Percentiles rank a stretch among this genome's conserved stretches.
Conservation (phyloP, 2,329 filamentous ascomycete species). For the Hansfordia pulvinata region DNA sequence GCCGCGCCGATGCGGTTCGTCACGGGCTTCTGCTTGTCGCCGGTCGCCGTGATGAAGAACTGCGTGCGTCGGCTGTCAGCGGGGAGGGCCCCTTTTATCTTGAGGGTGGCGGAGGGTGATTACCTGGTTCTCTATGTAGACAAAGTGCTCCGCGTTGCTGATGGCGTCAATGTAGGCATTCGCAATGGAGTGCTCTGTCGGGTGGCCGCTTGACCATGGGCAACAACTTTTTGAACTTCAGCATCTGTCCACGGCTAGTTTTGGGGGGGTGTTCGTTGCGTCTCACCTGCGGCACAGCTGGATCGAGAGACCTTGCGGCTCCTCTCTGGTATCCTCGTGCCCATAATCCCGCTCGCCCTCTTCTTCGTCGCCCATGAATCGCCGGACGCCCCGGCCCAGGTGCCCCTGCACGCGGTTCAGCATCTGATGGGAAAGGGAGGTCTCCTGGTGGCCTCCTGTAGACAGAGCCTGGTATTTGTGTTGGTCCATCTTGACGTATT, state of each 20-base stretch:
- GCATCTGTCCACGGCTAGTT: neutral
- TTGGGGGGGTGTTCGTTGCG: neutral
- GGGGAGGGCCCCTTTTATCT: no score
- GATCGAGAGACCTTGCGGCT: conserved; percentile 22
- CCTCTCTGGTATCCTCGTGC: conserved; percentile 1
- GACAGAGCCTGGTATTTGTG: conserved; percentile 31
- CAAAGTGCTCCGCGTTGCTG: conserved; percentile 52
- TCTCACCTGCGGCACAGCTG: conserved; percentile 36
- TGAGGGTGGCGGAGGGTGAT: neutral
- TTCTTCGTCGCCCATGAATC: conserved; percentile 20
- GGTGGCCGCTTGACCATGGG: conserved; percentile 37
- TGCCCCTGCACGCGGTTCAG: conserved; percentile 30
- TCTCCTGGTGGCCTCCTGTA: conserved; percentile 10
- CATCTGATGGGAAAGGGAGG: conserved; percentile 12
- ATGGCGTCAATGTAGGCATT: conserved; percentile 73
- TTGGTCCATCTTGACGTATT: conserved; percentile 47
- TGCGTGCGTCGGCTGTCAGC: conserved; percentile 22
- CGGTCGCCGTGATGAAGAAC: conserved; percentile 80
- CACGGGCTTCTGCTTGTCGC: conserved; percentile 55
- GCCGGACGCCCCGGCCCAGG: conserved; percentile 24
- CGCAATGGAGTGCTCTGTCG: conserved; percentile 62
- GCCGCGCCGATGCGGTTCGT: conserved; percentile 67
- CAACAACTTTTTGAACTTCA: conserved; percentile 21
- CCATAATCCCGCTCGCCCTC: conserved; percentile 7
- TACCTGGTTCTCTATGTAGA: conserved; percentile 68